Evolutionary conservation across 148 eudicot species (phyloP).

Genomic region (Persicaria tinctoria): DNA sequence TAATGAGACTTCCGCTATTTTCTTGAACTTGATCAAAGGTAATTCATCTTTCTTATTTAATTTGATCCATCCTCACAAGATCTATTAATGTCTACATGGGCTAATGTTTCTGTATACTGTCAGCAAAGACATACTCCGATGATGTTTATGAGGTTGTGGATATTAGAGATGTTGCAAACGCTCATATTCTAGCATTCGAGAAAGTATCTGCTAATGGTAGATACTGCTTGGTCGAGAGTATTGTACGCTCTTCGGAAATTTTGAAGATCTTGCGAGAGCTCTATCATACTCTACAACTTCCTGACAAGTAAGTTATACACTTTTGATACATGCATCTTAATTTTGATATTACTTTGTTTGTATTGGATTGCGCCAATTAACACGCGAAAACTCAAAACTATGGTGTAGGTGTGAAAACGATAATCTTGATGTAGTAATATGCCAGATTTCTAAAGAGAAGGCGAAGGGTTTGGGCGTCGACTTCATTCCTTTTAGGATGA

Average conservation of each 20-base stretch:
- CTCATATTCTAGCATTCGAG: slow-evolving; percentile 42
- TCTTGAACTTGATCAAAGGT: slow-evolving; percentile 31
- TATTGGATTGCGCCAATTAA: too few relatives aligned
- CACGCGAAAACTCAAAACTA: background rate
- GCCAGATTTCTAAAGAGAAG: slow-evolving; percentile 44
- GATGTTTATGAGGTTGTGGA: slow-evolving; percentile 20
- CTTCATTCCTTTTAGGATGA: slow-evolving; percentile 35
- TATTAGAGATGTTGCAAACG: slow-evolving; percentile 43
- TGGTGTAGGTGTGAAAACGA: slow-evolving; percentile 51
- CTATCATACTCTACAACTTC: slow-evolving; percentile 25
- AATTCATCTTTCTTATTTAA: background rate
- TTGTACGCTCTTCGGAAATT: slow-evolving; percentile 12
- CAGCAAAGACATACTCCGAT: background rate
- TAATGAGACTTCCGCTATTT: slow-evolving; percentile 35
- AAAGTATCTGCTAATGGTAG: slow-evolving; percentile 37
- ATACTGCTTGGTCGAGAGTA: slow-evolving; percentile 26
- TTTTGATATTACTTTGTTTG: too few relatives aligned
- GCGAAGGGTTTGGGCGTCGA: slow-evolving; percentile 44
- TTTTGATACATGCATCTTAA: background rate
- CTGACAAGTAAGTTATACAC: slow-evolving; percentile 21
- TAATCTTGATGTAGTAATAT: slow-evolving; percentile 27
- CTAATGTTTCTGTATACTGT: too few relatives aligned
- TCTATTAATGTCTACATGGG: too few relatives aligned
- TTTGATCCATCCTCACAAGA: background rate
- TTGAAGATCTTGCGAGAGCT: slow-evolving; percentile 22